Evolutionary conservation across 2,329 filamentous ascomycete genomes (phyloP), one percentile per base, ranked within the genome.

Genomic region (Tetracladium maxilliforme): DNA sequence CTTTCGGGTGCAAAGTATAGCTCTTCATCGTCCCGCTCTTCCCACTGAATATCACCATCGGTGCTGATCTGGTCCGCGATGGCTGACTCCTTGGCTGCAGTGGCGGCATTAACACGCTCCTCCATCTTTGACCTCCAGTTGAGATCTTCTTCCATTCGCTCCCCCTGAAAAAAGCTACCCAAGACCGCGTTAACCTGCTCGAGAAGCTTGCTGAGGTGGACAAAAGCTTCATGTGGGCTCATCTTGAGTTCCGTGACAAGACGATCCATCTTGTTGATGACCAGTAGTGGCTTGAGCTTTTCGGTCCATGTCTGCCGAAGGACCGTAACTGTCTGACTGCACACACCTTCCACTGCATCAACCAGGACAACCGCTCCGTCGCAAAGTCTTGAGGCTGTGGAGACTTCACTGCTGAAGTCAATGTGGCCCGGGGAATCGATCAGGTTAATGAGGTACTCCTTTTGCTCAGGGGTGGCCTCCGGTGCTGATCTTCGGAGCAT

Each of bases 361-460:
- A 98, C 86, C 16, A 98, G 59, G 8, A 98, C 82, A 7, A 95
- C 71, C 6, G 90, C 90, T 19, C 90, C 90, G 48, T 98, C 90
- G 40, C 90, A 95, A 11, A 98, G 59, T 27, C 90, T 68, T 7
- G 87, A 95, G 3, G 90, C 90, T 2, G 87, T 95, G 1, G 86
- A 95, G 1, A 98, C 90, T 47, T 98, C 90, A 36, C 84, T 93
- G 56, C 86, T 94, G 49, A 98, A 98, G 52, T 98, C 90, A 35
- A 98, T 95, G 48, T 98, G 90, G 3, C 90, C 90, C 0, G 90
- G 90, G 2, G 90, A 95, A 53, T 98, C 90, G 45, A 98, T 98
- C 30, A 98, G 56, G 49, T 98, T 98, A 55, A 98, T 82, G 33
- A 98, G 63, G 45, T 93, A 94, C 50, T 98, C 87, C 44, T 83